Conservation (phyloP, 2,329 filamentous ascomycete species). For the Teratosphaeriaceae sp. region DNA sequence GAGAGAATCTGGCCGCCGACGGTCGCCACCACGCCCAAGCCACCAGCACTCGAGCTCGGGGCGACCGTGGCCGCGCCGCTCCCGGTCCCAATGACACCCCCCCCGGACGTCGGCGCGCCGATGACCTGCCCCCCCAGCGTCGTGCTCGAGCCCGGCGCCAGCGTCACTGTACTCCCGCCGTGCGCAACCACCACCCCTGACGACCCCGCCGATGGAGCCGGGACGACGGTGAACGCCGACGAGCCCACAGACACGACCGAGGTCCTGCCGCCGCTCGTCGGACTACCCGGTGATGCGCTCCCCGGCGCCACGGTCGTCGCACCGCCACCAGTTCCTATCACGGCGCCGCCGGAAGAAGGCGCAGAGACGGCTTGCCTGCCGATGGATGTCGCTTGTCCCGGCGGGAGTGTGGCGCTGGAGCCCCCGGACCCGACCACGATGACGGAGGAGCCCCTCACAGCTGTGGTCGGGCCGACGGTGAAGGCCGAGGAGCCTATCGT, state of each 20-base stretch:
- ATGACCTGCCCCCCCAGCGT: not conserved
- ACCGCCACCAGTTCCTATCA: not conserved
- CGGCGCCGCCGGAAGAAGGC: not conserved
- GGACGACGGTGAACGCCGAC: not conserved
- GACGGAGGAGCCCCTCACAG: not conserved
- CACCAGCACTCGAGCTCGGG: not conserved
- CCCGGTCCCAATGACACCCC: slow-evolving; percentile 1
- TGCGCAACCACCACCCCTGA: not conserved
- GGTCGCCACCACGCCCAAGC: not conserved
- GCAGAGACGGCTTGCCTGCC: not conserved
- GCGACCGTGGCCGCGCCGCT: not conserved
- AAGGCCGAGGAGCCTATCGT: not conserved
- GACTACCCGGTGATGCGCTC: not conserved
- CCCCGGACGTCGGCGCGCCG: not conserved
- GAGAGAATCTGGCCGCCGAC: not conserved
- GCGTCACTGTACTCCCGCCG: not conserved
- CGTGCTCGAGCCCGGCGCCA: not conserved
- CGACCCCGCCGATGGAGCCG: not conserved
- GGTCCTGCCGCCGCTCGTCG: not conserved
- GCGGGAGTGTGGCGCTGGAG: not conserved
- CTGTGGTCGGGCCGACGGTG: not conserved
- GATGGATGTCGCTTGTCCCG: not conserved
- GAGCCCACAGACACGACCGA: not conserved
- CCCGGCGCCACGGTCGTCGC: not conserved
- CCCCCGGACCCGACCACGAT: not conserved